These are phyloP conservation scores for Collybia sordida DNA, from an alignment of 768 basidiomycete genomes.

Conservation along the genomic window DNA sequence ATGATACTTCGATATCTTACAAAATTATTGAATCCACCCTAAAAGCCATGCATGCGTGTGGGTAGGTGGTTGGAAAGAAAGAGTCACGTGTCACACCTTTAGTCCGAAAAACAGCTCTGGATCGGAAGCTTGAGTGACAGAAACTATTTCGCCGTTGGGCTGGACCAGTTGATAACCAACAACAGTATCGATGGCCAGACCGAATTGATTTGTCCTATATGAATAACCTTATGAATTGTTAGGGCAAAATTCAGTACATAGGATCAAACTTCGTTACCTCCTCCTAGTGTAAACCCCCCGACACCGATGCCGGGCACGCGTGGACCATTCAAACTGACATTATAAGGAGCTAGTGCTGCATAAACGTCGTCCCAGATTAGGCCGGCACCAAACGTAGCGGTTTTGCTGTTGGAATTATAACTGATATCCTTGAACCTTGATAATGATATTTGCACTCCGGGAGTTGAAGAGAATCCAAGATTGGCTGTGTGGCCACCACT, in stretches of 20 bases:
- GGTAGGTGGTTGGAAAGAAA: neutral
- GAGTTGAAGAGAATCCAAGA: conserved; percentile 58
- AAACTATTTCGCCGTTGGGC: conserved; percentile 46
- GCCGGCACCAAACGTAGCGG: conserved; percentile 41
- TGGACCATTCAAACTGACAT: conserved; percentile 58
- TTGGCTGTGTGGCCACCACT: conserved; percentile 62
- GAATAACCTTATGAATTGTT: conserved; percentile 53
- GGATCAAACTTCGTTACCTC: conserved; percentile 42
- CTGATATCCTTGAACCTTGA: conserved; percentile 42
- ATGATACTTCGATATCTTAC: conserved; percentile 12
- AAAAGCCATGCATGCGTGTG: neutral
- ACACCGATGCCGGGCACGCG: conserved; percentile 60
- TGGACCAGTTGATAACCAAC: conserved; percentile 56
- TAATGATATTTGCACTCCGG: conserved; percentile 61
- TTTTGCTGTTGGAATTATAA: conserved; percentile 39
- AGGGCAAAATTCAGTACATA: conserved; percentile 29
- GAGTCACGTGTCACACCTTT: conserved; percentile 23
- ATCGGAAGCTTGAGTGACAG: conserved; percentile 32
- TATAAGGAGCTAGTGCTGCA: conserved; percentile 44
- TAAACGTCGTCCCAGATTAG: conserved; percentile 70
- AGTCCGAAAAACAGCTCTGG: conserved; percentile 42
- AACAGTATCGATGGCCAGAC: conserved; percentile 58
- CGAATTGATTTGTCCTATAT: conserved; percentile 61
- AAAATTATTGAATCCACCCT: conserved; percentile 69
- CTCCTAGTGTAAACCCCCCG: conserved; percentile 60